These are phyloP conservation scores for Entomortierella beljakovae DNA, from an alignment of 192 early-diverging fungal species.

Conservation along the genomic window DNA sequence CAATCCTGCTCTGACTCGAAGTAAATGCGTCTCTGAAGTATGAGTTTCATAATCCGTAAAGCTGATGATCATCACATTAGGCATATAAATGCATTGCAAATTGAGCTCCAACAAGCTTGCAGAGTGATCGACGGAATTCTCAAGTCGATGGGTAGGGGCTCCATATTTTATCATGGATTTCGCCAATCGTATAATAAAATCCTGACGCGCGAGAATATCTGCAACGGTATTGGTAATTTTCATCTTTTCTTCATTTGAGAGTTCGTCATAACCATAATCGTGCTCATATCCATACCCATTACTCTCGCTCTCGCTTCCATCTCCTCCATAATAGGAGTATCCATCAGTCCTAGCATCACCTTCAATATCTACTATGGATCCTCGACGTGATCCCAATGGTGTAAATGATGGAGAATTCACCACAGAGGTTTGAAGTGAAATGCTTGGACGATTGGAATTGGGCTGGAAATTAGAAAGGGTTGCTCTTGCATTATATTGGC, in stretches of 20 bases:
- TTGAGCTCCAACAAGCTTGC: constrained; percentile 72
- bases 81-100: constrained; percentile 73
- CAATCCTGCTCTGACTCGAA: constrained; percentile 66
- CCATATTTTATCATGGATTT: constrained; percentile 78
- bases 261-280: no score
- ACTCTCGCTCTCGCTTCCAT: neutral
- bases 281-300: no score
- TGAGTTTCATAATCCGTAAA: constrained; percentile 80
- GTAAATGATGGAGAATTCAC: constrained; percentile 21
- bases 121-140: constrained; percentile 71
- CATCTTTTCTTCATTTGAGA: constrained; percentile 62
- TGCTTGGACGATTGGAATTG: neutral
- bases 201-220: constrained; percentile 76
- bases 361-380: constrained; percentile 30
- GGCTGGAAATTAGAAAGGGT: constrained; percentile 33
- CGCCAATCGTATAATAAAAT: constrained; percentile 70
- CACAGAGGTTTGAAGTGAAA: constrained; percentile 15
- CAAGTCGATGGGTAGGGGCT: constrained; percentile 74
- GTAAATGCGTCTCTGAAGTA: constrained; percentile 80
- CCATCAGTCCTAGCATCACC: no score
- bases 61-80: constrained; percentile 77
- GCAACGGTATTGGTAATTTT: constrained; percentile 69
- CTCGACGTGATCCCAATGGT: constrained; percentile 27
- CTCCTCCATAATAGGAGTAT: neutral
- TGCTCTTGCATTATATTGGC: neutral